Evolutionary conservation across 2,329 filamentous ascomycete genomes (phyloP), one percentile per base, ranked within the genome.

Genomic region (Helicocarpus griseus): DNA sequence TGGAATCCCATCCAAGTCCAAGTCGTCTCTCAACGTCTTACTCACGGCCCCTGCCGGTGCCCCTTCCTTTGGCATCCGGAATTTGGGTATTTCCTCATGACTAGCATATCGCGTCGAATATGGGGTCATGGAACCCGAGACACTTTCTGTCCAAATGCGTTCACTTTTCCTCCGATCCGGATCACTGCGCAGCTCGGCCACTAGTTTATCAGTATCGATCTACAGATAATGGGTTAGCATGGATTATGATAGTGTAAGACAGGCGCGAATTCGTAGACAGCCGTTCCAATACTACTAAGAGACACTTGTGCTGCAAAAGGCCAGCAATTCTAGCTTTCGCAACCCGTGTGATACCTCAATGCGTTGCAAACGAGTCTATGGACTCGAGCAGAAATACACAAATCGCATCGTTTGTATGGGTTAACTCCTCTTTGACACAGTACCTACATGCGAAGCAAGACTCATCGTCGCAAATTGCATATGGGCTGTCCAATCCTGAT

Each of bases 1-100:
- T 0, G 85, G 83, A 45, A 77, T 75, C 26, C 83, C 81, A 60
- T 85, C 81, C 2, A 85, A 71, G 63, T 84, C 79, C 33, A 82
- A 65, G 58, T 84, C 80, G 62, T 83, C 80, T 54, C 74, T 77
- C 53, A 83, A 71, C 65, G 87, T 74, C 57, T 85, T 80, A 58
- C 84, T 80, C 1, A 84, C 83, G 0, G 79, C 77, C 56, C 85
- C 81, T 8, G 78, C 77, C 40, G 63, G 59, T 6, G 64, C 61
- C 8, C 65, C 65, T 5, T 62, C 43, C 24, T 60, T 52, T 2
- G 65, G 65, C 22, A 68, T 64, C 14, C 54, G 56, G 58, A 64
- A 68, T 40, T 65, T 66, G 41, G 63, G 60, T 11, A 68, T 64
- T 24, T 65, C 58, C 47, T 65, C 58, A 47, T 58, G 59, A 46